Percentiles rank a stretch among this genome's conserved stretches.
Evolutionary conservation across 1,139 yeast genomes (phyloP).

Genomic region (Spencermartinsiella ligniputridi): DNA sequence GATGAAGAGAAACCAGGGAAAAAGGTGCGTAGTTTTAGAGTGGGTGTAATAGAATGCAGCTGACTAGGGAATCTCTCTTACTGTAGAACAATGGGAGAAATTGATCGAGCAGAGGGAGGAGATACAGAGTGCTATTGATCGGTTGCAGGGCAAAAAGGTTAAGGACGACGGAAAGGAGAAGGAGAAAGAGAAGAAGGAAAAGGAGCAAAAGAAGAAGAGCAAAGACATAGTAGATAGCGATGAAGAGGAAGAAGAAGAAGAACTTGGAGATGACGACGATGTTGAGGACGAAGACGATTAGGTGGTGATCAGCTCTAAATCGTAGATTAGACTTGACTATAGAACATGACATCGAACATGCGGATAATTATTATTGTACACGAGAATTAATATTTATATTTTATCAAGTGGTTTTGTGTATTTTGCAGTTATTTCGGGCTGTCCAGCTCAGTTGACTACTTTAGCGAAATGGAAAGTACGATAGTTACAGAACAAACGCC

Average conservation of each 20-base stretch:
- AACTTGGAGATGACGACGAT: slow-evolving; percentile 6
- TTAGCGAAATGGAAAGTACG: too few species aligned
- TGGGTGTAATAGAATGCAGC: neutral
- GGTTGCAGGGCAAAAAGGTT: neutral
- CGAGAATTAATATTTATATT: too few species aligned
- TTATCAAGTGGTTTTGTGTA: too few species aligned
- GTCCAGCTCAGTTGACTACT: too few species aligned
- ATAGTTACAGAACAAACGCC: too few species aligned
- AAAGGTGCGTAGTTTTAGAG: slow-evolving; percentile 39
- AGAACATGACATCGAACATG: too few species aligned
- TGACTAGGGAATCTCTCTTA: slow-evolving; percentile 62
- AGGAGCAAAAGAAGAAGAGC: neutral
- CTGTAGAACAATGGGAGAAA: slow-evolving; percentile 62
- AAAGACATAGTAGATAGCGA: too few species aligned
- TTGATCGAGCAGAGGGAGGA: slow-evolving; percentile 28
- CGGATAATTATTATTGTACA: too few species aligned
- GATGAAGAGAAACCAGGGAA: slow-evolving; percentile 71
- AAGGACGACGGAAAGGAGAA: slow-evolving; percentile 4
- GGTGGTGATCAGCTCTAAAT: too few species aligned
- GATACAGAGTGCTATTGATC: neutral
- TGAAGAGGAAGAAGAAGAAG: slow-evolving; percentile 13
- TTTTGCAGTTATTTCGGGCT: too few species aligned
- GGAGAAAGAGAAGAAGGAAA: slow-evolving; percentile 6
- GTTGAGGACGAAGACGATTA: neutral
- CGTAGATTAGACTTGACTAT: too few species aligned